Evolutionary conservation across 2,329 filamentous ascomycete genomes (phyloP), one percentile per base, ranked within the genome.

Genomic region (Microcyclosporella mali): DNA sequence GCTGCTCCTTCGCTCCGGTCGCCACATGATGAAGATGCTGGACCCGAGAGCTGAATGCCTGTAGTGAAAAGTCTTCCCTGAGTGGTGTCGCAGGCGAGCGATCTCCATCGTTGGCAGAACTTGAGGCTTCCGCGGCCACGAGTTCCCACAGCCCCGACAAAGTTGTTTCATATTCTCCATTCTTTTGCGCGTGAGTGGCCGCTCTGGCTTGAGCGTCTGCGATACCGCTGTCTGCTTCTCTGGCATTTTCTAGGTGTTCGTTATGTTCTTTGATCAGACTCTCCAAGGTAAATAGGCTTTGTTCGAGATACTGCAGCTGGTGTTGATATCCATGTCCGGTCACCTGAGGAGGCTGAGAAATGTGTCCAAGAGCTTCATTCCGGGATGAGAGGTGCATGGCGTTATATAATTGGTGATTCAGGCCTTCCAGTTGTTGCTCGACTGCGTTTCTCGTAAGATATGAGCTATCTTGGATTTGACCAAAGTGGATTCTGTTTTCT

Each of bases 1-100:
- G 94, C 61, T 97, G 89, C 56, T 95, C 86, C 49, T 86, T 82
- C 28, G 95, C 71, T 15, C 78, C 78, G 14, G 82, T 84, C n/a
- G 87, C 78, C 45, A 87, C 84, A 31, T 75, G 73, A 59, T 88
- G 87, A 3, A 95, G 70, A 68, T 81, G 84, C 56, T 88, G 83
- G 1, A 97, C 81, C 57, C 86, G 87, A 7, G 78, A 71, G 12
- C 81, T 83, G 62, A 97, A 94, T 15, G 82, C 85, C 16, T 76
- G 72, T 3, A 95, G 68, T 1, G 83, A 84, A 66, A 86, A 94
- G 1, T 74, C 44, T 72, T 72, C 17, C 69, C 45, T 45, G 9
- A 55, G 45, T 9, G 49, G 46, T 9, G 47, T 48, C 6, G 40
- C 19, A 16, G 50, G 46, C 8, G 47, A 47, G 11, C 36, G 29